phyloP scores from a whole-genome alignment of 257 asterid genomes.

The Solanum medicagineum region DNA sequence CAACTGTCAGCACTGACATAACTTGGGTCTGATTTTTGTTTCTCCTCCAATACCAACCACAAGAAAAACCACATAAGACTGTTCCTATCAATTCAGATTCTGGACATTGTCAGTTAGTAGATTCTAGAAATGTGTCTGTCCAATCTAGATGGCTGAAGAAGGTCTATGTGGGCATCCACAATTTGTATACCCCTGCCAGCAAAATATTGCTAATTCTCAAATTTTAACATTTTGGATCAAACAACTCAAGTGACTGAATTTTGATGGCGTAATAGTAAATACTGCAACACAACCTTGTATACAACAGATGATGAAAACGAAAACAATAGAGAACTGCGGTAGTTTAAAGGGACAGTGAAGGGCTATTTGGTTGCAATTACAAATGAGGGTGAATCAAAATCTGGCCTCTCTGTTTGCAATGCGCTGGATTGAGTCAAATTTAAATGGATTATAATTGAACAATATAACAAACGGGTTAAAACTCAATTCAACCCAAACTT shows the following conservation, averaged over 20 bases:
- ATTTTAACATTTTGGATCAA: background rate
- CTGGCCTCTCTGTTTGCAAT: background rate
- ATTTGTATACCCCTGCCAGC: background rate
- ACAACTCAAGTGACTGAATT: background rate
- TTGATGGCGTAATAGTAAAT: background rate
- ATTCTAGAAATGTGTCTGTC: background rate
- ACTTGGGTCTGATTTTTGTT: background rate
- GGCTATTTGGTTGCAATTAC: background rate
- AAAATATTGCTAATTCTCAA: background rate
- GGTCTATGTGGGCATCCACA: background rate
- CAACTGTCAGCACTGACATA: constrained; percentile 7
- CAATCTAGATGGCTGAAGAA: background rate
- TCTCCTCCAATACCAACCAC: background rate
- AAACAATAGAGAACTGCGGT: background rate
- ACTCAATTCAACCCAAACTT: no score
- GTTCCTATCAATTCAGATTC: background rate
- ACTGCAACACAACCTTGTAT: background rate
- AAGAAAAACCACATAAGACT: background rate
- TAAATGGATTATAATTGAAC: no score
- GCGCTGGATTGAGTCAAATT: no score
- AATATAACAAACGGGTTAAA: no score
- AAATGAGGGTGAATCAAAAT: background rate
- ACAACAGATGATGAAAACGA: background rate
- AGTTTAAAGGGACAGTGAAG: background rate
- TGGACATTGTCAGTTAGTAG: background rate